Conservation (phyloP, 2,329 filamentous ascomycete genomes). For the Akanthomyces muscarius region DNA sequence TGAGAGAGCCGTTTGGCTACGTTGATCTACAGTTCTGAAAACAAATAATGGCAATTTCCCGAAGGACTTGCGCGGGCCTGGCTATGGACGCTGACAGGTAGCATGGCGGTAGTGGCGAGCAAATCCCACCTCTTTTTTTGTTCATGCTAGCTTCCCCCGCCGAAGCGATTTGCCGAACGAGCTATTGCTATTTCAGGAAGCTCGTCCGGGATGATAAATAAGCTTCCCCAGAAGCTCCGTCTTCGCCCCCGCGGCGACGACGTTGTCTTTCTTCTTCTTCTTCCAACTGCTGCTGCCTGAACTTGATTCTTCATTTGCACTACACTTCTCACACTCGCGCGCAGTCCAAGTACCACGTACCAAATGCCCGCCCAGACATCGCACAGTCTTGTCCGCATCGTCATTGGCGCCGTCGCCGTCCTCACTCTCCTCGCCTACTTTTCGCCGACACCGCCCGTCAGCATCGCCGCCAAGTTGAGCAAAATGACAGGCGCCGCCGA, state of each 20-base stretch:
- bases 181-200: slow-evolving; percentile 2
- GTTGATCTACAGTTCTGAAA: too few relatives aligned
- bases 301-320: background rate
- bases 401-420: background rate
- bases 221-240: background rate
- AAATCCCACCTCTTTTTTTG: background rate
- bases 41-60: too few relatives aligned
- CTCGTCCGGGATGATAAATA: background rate
- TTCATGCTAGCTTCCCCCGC: background rate
- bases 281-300: background rate
- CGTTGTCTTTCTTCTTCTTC: background rate
- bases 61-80: too few relatives aligned
- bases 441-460: background rate
- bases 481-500: background rate
- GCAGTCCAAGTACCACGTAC: background rate
- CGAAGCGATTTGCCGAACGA: background rate
- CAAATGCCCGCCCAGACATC: background rate
- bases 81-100: too few relatives aligned
- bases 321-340: background rate
- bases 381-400: background rate
- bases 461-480: background rate
- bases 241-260: background rate
- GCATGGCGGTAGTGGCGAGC: background rate
- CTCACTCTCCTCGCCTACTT: background rate
- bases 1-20: too few relatives aligned